Percentiles rank a stretch among this genome's conserved stretches.
Conservation (phyloP, 306 rosid genomes). For the Pterocarpus santalinus region DNA sequence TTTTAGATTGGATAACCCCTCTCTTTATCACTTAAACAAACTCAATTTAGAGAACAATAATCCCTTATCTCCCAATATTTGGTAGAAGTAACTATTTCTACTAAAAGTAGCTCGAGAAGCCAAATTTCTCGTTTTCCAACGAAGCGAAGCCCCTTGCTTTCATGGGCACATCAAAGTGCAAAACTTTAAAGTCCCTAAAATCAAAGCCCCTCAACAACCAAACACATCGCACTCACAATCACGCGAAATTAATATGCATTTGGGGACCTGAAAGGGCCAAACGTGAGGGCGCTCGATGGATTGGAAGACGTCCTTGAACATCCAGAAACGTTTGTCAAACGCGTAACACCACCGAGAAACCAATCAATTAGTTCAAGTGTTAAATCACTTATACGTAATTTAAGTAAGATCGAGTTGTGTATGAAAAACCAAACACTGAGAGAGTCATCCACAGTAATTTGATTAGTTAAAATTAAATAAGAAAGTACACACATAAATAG, state of each 20-base stretch:
- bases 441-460: no score
- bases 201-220: constrained; percentile 10
- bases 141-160: neutral
- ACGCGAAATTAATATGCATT: neutral
- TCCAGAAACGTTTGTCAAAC: no score
- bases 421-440: no score
- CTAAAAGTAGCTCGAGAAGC: neutral
- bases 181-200: neutral
- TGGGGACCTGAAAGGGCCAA: constrained; percentile 94
- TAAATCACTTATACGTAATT: no score
- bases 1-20: neutral
- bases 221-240: constrained; percentile 1
- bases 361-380: no score
- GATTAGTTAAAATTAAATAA: no score
- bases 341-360: no score
- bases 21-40: no score
- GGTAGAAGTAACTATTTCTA: neutral
- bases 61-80: neutral
- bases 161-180: constrained; percentile 21
- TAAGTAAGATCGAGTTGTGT: no score
- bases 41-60: neutral
- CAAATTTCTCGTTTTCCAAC: neutral
- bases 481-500: no score
- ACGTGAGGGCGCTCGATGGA: constrained; percentile 84
- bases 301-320: constrained; percentile 64